Evolutionary conservation across 2,329 filamentous ascomycete genomes (phyloP), one percentile per base, ranked within the genome.

Genomic region (Trichophaea hybrida): DNA sequence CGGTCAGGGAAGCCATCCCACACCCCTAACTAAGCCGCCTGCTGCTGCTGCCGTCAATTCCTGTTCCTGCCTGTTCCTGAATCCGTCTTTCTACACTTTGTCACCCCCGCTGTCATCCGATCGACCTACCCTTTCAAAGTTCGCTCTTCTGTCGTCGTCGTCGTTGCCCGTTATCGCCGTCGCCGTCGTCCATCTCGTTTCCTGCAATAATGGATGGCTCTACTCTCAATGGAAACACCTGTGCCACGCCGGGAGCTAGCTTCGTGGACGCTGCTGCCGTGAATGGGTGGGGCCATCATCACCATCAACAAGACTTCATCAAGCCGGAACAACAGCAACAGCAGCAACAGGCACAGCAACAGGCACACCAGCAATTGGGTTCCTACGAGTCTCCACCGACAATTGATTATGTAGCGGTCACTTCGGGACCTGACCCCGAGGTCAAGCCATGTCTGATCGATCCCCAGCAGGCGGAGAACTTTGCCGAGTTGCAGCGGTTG

Each of bases 401-500:
- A 13, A 32, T 17, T 6, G 15, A 17, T 51, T 15, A 51, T 12
- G 48, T 51, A 13, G 48, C 48, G 12, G 48, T 51, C 15, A 51
- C 48, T 15, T 43, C 38, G 10, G 38, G 38, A 12, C 38, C 38
- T 4, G 48, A 51, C 48, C n/a, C 12, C 5, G 48, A 32, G 48
- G 31, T 32, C 31, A 51, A 32, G 12, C n/a, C 15, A 32, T 12
- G 8, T 24, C 31, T 15, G 31, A 17, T 51, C 31, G 48, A 15
- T 32, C 15, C 48, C n/a, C 24, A 10, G 10, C 38, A 43, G 38
- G 10, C 38, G 17, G 46, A 50, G 10, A 32, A 55, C 8, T 37
- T 46, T 6, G 57, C 61, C 6, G 59, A 63, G 57, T 40, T 65
- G 49, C 60, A 65, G 43, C 62, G 58, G 34, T 44, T 65, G 31